These are phyloP conservation scores for Pelargonium fulgidum DNA, from an alignment of 441 rosid species.

Conservation along the genomic window DNA sequence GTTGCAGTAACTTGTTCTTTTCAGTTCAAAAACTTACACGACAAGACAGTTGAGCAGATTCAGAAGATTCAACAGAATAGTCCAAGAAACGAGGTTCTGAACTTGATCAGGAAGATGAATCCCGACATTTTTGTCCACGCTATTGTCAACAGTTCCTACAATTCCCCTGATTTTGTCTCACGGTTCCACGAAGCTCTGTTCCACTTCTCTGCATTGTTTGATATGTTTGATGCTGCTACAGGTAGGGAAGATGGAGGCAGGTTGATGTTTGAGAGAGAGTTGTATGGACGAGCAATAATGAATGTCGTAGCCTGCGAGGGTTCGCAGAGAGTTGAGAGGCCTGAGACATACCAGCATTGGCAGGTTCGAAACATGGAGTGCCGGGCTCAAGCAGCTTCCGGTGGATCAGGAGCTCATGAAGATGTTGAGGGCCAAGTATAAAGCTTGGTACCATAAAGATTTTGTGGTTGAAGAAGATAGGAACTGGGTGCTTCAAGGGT, in stretches of 20 bases:
- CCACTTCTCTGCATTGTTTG: constrained; percentile 56
- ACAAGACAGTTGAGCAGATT: constrained; percentile 44
- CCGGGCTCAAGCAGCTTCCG: constrained; percentile 57
- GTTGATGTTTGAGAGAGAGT: constrained; percentile 51
- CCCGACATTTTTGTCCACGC: constrained; percentile 48
- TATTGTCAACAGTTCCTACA: constrained; percentile 47
- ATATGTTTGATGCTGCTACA: constrained; percentile 50
- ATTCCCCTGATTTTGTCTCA: constrained; percentile 59
- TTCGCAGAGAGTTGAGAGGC: constrained; percentile 55
- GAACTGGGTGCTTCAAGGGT: constrained; percentile 66
- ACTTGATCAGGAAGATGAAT: constrained; percentile 54
- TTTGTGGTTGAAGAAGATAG: constrained; percentile 53
- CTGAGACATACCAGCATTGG: constrained; percentile 82
- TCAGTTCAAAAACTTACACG: constrained; percentile 49
- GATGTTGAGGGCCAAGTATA: constrained; percentile 35
- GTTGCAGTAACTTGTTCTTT: constrained; percentile 49
- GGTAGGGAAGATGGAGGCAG: constrained; percentile 44
- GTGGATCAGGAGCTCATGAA: constrained; percentile 35
- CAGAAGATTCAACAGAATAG: constrained; percentile 18
- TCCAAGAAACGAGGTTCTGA: constrained; percentile 48
- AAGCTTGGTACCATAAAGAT: constrained; percentile 58
- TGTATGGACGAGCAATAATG: constrained; percentile 51
- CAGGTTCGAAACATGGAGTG: constrained; percentile 52
- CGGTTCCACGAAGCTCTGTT: constrained; percentile 71
- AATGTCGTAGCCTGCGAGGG: constrained; percentile 60